phyloP scores from a whole-genome alignment of 805 yeast genomes.

The Candida xiaguanensis region DNA sequence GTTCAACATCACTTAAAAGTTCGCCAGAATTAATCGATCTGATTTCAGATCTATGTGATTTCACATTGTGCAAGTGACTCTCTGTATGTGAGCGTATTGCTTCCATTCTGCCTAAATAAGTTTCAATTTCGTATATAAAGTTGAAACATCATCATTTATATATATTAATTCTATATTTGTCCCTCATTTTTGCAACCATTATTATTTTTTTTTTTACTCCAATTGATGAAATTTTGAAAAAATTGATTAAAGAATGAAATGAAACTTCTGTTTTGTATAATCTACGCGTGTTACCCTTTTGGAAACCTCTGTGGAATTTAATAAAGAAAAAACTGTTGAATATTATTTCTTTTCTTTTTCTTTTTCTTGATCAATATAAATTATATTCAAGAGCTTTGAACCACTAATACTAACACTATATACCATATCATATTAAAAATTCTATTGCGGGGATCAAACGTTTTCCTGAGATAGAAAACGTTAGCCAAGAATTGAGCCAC shows the following conservation, averaged over 20 bases:
- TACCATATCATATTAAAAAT: no score
- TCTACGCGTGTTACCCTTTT: background rate
- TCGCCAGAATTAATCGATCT: constrained; percentile 12
- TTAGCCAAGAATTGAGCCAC: no score
- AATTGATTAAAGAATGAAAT: background rate
- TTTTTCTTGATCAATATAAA: no score
- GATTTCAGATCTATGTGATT: constrained; percentile 15
- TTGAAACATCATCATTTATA: no score
- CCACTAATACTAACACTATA: no score
- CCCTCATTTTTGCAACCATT: constrained; percentile 1
- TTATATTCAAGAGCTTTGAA: no score
- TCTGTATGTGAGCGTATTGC: constrained; percentile 8
- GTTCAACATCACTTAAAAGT: constrained; percentile 12
- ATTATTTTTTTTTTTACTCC: background rate
- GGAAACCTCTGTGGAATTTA: background rate
- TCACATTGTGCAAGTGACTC: constrained; percentile 10
- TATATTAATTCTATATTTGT: no score
- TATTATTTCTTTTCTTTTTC: no score
- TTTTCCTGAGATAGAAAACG: no score
- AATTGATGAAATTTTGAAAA: no score
- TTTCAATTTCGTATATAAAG: no score
- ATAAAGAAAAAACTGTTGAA: background rate
- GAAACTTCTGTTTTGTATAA: background rate
- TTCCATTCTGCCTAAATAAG: background rate
- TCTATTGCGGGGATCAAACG: no score